Percentiles rank a stretch among this genome's conserved stretches.
phyloP scores from a whole-genome alignment of 2,329 filamentous ascomycete species.

The Fusarium avenaceum region DNA sequence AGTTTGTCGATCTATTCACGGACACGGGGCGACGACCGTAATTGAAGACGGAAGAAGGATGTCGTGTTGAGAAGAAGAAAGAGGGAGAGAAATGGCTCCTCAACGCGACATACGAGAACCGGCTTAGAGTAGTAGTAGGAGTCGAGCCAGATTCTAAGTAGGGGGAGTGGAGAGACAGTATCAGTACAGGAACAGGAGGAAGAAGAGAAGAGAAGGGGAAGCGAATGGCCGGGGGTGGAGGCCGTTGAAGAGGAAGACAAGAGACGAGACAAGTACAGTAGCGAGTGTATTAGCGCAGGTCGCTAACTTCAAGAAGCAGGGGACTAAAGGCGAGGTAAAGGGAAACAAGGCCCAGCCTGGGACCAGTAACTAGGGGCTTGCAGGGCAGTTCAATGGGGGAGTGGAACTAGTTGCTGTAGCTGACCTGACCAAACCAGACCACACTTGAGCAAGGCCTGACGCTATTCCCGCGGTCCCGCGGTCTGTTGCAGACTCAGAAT shows the following conservation, averaged over 20 bases:
- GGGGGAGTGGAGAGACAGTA: constrained; percentile 9
- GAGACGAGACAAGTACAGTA: constrained; percentile 27
- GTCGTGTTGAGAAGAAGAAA: constrained; percentile 27
- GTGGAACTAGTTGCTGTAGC: neutral
- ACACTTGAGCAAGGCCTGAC: neutral
- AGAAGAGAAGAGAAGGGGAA: constrained; percentile 29
- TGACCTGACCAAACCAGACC: neutral
- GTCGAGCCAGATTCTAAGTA: constrained; percentile 6
- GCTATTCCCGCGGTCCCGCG: constrained; percentile 20
- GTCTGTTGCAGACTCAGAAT: constrained; percentile 24
- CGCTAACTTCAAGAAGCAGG: constrained; percentile 30
- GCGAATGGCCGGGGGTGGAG: constrained; percentile 43
- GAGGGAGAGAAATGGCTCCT: constrained; percentile 19
- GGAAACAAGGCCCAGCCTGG: constrained; percentile 12
- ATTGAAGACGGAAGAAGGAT: constrained; percentile 21
- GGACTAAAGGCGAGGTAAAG: constrained; percentile 15
- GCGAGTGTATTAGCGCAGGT: constrained; percentile 33
- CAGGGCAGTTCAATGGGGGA: neutral
- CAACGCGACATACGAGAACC: constrained; percentile 41
- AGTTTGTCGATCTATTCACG: constrained; percentile 33
- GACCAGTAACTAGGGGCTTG: neutral
- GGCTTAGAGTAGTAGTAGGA: constrained; percentile 19
- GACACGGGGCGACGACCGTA: constrained; percentile 29
- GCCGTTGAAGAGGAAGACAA: constrained; percentile 47
- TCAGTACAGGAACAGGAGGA: constrained; percentile 24